A percentile compares a stretch with the other conserved stretches of the same genome.
Conservation (phyloP, 164 flowering plant species). For the Hamamelis virginiana region DNA sequence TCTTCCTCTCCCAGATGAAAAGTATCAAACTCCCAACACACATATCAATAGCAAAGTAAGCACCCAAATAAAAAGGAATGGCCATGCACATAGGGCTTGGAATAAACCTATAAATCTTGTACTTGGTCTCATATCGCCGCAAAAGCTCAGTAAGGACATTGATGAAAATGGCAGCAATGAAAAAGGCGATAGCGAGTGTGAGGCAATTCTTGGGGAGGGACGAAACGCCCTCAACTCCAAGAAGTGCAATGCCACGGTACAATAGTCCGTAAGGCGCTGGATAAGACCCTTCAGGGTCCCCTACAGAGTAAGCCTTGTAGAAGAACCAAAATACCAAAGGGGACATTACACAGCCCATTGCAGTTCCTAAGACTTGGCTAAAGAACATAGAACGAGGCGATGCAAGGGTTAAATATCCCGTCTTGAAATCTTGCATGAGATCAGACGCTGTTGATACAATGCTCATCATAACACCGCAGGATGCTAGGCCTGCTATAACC, state of each 20-base stretch:
- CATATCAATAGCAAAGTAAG: slow-evolving; percentile 39
- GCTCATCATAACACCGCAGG: slow-evolving; percentile 39
- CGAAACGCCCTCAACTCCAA: slow-evolving; percentile 29
- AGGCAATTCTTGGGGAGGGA: slow-evolving; percentile 38
- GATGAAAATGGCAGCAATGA: slow-evolving; percentile 8
- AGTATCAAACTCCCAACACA: slow-evolving; percentile 33
- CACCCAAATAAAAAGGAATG: slow-evolving; percentile 35
- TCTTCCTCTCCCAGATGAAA: slow-evolving; percentile 22
- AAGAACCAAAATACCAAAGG: slow-evolving; percentile 35
- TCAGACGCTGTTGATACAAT: slow-evolving; percentile 44
- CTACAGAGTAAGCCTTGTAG: slow-evolving; percentile 33
- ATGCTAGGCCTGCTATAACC: slow-evolving; percentile 31
- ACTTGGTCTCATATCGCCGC: slow-evolving; percentile 4
- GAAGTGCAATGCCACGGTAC: slow-evolving; percentile 33
- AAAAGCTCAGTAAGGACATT: slow-evolving; percentile 10
- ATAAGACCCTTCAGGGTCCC: slow-evolving; percentile 13
- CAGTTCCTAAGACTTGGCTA: slow-evolving; percentile 35
- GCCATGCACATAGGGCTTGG: slow-evolving; percentile 42
- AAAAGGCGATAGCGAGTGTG: slow-evolving; percentile 14
- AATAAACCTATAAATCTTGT: slow-evolving; percentile 14
- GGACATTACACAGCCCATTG: slow-evolving; percentile 29
- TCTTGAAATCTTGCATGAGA: slow-evolving; percentile 44
- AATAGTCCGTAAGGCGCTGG: slow-evolving; percentile 33
- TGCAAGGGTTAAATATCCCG: slow-evolving; percentile 34
- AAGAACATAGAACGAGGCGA: slow-evolving; percentile 39